Base-by-base conservation (phyloP, 306 rosid species). In the Casuarina glauca region DNA sequence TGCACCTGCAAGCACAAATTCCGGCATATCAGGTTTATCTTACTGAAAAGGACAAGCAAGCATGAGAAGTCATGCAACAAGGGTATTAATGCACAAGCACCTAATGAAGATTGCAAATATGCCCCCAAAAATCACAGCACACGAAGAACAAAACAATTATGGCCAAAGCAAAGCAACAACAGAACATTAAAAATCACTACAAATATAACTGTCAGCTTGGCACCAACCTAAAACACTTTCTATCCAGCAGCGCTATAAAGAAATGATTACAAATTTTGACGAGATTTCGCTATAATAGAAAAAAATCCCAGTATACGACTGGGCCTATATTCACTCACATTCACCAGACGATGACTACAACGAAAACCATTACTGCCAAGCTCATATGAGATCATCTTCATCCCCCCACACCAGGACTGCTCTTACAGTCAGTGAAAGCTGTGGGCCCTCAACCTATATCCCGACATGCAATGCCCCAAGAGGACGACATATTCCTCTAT, bases 1-100 rank as follows among this genome's bases (percentile, higher is more conserved):
- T 88, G 93, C 76, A 89, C 93, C 97, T 91, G 82, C 55, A 76
- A 6, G n/a, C n/a, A 39, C 44, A 81, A 48, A 42, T 64, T 86
- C 78, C 63, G 48, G 57, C 17, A 68, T 68, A 68, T 46, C 6
- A 44, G 39, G 43, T 32, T 60, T 50, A 77, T 51, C 71, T 42
- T 57, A 55, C 74, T 55, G 9, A 38, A 62, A 79, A 20, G 4
- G 61, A 26, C 48, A 5, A 51, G 68, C 57, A 50, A 26, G 50
- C 51, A 70, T 61, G 15, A 72, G 41, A 67, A 1, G 15, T 35
- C 51, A 8, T 67, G 17, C 16, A 17, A 19, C 3, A 42, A 8
- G 2, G 71, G 13, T 41, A 72, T 12, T 36, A 44, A 4, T 43
- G 70, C 73, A 81, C 54, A 5, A 8, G 52, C 10, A 44, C 10